Conservation (phyloP, 2,329 filamentous ascomycete species). For the Blastomyces parvus region DNA sequence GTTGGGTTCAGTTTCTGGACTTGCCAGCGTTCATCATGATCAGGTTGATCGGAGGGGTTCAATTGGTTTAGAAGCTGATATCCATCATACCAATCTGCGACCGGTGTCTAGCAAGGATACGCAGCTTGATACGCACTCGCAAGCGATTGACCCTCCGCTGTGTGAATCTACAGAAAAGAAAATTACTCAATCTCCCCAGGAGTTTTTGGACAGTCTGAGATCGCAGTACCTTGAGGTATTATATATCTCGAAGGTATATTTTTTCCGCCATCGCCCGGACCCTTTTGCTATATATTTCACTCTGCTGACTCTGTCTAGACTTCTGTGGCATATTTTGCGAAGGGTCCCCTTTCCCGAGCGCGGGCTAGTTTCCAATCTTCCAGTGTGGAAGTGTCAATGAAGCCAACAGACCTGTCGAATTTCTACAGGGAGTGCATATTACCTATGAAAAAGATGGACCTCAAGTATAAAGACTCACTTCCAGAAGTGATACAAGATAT, state of each 20-base stretch:
- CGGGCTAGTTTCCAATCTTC: slow-evolving; percentile 31
- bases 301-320: slow-evolving; percentile 25
- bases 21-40: not conserved
- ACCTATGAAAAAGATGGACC: slow-evolving; percentile 39
- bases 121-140: not conserved
- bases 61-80: not conserved
- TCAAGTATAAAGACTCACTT: slow-evolving; percentile 39
- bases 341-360: slow-evolving; percentile 41
- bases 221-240: slow-evolving; percentile 37
- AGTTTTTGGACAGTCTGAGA: slow-evolving; percentile 28
- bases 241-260: slow-evolving; percentile 35
- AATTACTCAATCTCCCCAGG: slow-evolving; percentile 25
- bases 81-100: not conserved
- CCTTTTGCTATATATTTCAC: not conserved
- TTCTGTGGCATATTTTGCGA: slow-evolving; percentile 44
- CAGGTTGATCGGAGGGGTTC: not conserved
- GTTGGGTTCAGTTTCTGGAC: not conserved
- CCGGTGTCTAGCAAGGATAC: not conserved
- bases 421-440: slow-evolving; percentile 37
- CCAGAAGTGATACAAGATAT: slow-evolving; percentile 32
- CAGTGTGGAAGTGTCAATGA: slow-evolving; percentile 18
- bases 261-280: not conserved
- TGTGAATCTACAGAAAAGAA: slow-evolving; percentile 13
- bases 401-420: slow-evolving; percentile 24
- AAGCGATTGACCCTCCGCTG: not conserved